A percentile compares a stretch with the other conserved stretches of the same genome.
phyloP scores from a whole-genome alignment of 352 stramenopile genomes.

The Pythium insidiosum region DNA sequence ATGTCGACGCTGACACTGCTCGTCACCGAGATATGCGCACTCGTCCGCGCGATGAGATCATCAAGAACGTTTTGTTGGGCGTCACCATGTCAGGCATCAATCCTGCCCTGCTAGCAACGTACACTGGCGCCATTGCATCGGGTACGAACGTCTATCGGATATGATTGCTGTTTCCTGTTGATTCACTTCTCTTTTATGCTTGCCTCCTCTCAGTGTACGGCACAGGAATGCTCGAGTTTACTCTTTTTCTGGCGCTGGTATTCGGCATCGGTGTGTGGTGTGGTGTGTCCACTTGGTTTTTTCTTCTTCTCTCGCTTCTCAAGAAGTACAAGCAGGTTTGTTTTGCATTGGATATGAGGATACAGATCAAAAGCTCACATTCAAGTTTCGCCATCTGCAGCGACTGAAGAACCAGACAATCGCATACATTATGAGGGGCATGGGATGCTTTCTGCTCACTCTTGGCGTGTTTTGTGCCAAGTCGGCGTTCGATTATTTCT shows the following conservation, averaged over 20 bases:
- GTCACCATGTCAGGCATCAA: constrained; percentile 87
- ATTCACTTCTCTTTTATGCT: neutral
- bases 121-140: constrained; percentile 82
- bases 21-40: constrained; percentile 38
- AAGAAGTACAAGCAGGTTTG: constrained; percentile 87
- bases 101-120: constrained; percentile 73
- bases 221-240: constrained; percentile 84
- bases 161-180: neutral
- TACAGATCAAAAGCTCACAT: neutral
- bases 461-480: constrained; percentile 78
- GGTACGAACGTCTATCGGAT: constrained; percentile 21
- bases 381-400: constrained; percentile 15
- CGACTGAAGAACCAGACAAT: constrained; percentile 83
- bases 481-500: constrained; percentile 81
- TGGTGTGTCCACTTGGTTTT: constrained; percentile 87
- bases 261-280: constrained; percentile 78
- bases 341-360: neutral
- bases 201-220: constrained; percentile 53
- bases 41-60: constrained; percentile 49
- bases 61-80: constrained; percentile 79
- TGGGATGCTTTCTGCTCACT: constrained; percentile 78
- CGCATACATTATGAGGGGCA: constrained; percentile 70
- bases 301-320: constrained; percentile 71
- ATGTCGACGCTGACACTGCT: constrained; percentile 40
- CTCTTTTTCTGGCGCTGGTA: constrained; percentile 72